Conservation (phyloP, 2,329 filamentous ascomycete species). For the Ophiocordyceps polyrhachis-furcata region DNA sequence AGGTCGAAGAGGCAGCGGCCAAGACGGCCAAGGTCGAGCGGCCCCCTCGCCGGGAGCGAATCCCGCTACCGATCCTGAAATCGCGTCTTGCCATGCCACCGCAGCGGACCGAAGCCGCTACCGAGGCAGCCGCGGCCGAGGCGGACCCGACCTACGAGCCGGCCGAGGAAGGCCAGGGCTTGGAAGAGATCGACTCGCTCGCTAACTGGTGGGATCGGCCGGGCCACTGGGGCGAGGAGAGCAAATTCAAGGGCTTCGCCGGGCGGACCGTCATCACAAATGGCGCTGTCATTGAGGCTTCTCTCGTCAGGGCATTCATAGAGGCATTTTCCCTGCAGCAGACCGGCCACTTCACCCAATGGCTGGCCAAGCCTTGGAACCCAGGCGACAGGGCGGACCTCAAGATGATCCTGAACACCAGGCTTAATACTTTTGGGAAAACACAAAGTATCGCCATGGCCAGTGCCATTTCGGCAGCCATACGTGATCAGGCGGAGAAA, state of each 20-base stretch:
- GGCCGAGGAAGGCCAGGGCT: conserved; percentile 22
- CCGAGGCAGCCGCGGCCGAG: conserved; percentile 13
- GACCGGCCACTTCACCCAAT: conserved; percentile 11
- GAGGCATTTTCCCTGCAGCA: conserved; percentile 29
- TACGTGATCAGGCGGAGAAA: conserved; percentile 4
- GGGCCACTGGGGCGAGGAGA: conserved; percentile 31
- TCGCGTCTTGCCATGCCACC: conserved; percentile 16
- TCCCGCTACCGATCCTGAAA: conserved; percentile 9
- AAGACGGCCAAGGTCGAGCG: conserved; percentile 12
- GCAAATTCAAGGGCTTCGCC: conserved; percentile 25
- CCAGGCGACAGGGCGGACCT: conserved; percentile 15
- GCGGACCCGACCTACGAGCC: conserved; percentile 24
- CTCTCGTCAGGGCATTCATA: conserved; percentile 30
- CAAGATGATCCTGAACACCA: conserved; percentile 7
- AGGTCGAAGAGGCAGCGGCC: conserved; percentile 9
- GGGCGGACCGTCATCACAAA: conserved; percentile 21
- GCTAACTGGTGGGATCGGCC: conserved; percentile 33
- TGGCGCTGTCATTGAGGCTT: conserved; percentile 24
- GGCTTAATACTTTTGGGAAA: neutral
- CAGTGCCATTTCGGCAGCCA: neutral
- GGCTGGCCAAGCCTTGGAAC: conserved; percentile 16
- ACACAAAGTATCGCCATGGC: neutral
- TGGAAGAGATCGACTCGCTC: conserved; percentile 28
- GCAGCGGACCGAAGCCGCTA: conserved; percentile 13
- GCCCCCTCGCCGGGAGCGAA: conserved; percentile 3